phyloP scores from a whole-genome alignment of 2,329 filamentous ascomycete genomes.

The Botryotinia narcissicola region DNA sequence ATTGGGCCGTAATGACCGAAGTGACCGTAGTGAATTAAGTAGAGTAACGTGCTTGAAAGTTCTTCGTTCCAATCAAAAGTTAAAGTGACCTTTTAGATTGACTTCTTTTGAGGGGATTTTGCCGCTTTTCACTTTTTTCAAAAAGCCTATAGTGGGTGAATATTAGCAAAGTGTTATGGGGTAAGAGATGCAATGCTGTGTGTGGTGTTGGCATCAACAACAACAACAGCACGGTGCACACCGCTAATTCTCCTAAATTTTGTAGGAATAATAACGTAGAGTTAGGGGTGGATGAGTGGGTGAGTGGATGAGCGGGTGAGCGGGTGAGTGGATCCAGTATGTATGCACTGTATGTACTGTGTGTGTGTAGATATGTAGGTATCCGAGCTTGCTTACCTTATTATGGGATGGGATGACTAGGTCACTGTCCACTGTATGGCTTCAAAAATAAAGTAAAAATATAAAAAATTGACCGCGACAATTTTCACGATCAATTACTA shows the following conservation, averaged over 20 bases:
- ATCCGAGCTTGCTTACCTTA: slow-evolving; percentile 31
- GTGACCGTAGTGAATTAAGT: background rate
- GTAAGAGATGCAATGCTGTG: slow-evolving; percentile 11
- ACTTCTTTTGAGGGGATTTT: slow-evolving; percentile 1
- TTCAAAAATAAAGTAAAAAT: slow-evolving; percentile 3
- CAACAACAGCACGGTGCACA: slow-evolving; percentile 25
- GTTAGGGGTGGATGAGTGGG: slow-evolving; percentile 17
- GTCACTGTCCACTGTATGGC: slow-evolving; percentile 8
- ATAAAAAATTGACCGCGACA: slow-evolving; percentile 1
- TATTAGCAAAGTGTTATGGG: slow-evolving; percentile 21
- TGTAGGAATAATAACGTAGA: slow-evolving; percentile 19
- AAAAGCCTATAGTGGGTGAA: slow-evolving; percentile 15
- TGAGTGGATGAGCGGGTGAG: background rate
- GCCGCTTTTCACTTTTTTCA: slow-evolving; percentile 9
- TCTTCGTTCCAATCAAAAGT: background rate
- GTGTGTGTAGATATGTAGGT: slow-evolving; percentile 33
- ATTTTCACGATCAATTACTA: slow-evolving; percentile 26
- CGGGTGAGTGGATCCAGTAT: slow-evolving; percentile 13
- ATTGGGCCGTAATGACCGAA: background rate
- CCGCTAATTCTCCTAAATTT: slow-evolving; percentile 31
- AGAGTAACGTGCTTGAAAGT: slow-evolving; percentile 5
- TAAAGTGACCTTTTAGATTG: background rate
- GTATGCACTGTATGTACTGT: background rate
- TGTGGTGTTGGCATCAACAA: slow-evolving; percentile 19
- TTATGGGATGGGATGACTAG: slow-evolving; percentile 21